phyloP scores from a whole-genome alignment of 108 stramenopile genomes.

The Nannochloropsis oceanica region DNA sequence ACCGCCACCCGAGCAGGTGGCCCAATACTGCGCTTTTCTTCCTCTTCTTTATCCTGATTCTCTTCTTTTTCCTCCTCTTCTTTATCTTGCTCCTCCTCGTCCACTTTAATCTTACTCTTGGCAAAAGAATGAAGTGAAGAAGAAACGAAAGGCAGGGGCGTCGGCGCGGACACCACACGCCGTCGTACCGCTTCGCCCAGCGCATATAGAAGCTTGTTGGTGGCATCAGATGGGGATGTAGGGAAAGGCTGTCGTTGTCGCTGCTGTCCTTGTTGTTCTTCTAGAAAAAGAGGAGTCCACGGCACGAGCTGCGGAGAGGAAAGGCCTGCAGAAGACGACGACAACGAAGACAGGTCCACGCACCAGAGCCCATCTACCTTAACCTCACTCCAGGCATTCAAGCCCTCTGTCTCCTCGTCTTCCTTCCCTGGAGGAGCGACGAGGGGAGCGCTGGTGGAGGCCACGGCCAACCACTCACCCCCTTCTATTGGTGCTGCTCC shows the following conservation, averaged over 20 bases:
- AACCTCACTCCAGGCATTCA: neutral
- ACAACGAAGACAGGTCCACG: neutral
- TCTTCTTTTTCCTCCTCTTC: too few species aligned
- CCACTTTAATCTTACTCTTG: too few species aligned
- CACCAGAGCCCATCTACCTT: neutral
- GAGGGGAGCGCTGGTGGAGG: neutral
- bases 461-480: neutral
- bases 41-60: neutral
- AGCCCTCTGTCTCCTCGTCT: neutral
- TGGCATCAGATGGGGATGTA: neutral
- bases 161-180: neutral
- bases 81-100: too few species aligned
- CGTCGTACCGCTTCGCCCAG: neutral
- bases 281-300: neutral
- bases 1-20: conserved; percentile 47
- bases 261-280: too few species aligned
- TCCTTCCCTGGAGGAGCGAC: neutral
- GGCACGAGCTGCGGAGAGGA: neutral
- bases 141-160: too few species aligned
- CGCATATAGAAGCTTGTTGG: neutral
- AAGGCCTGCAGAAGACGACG: neutral
- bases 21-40: neutral
- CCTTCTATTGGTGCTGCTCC: neutral
- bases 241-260: neutral
- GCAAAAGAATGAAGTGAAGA: too few species aligned